Evolutionary conservation across 2,329 filamentous ascomycete species (phyloP).

Genomic region (Remersonia thermophila): DNA sequence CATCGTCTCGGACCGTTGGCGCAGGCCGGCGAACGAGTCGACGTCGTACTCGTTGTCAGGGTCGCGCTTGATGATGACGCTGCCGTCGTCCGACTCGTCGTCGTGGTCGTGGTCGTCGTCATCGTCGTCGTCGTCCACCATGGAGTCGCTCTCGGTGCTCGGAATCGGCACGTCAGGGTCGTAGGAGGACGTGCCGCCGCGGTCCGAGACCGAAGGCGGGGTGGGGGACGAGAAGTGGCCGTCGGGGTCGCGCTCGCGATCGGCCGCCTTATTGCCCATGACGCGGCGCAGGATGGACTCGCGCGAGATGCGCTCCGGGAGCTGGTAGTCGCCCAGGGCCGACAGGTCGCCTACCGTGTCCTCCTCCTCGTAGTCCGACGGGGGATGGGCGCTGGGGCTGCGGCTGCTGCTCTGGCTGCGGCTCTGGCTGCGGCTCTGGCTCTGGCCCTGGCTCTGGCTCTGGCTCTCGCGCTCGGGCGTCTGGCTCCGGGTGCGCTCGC

Average conservation of each 20-base stretch:
- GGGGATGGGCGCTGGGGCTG: slow-evolving; percentile 20
- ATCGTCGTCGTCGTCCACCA: slow-evolving; percentile 40
- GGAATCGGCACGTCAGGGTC: slow-evolving; percentile 88
- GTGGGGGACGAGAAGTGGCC: slow-evolving; percentile 52
- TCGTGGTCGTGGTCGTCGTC: slow-evolving; percentile 28
- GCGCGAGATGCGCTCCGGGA: slow-evolving; percentile 71
- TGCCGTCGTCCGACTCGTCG: slow-evolving; percentile 36
- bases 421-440: slow-evolving; percentile 22
- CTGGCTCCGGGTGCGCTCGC: slow-evolving; percentile 33
- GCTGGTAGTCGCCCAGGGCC: slow-evolving; percentile 48
- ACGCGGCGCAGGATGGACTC: slow-evolving; percentile 88
- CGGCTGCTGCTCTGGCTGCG: slow-evolving; percentile 29
- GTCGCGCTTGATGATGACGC: slow-evolving; percentile 56
- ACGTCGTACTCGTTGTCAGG: slow-evolving; percentile 48
- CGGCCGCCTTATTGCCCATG: slow-evolving; percentile 48
- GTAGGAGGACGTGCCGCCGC: slow-evolving; percentile 32
- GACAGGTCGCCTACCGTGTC: slow-evolving; percentile 49
- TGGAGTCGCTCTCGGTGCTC: slow-evolving; percentile 58
- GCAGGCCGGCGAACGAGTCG: slow-evolving; percentile 56
- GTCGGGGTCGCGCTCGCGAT: slow-evolving; percentile 46
- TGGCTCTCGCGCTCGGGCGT: slow-evolving; percentile 29
- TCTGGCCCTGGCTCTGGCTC: slow-evolving; percentile 30
- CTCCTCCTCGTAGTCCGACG: slow-evolving; percentile 41
- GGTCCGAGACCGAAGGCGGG: slow-evolving; percentile 46
- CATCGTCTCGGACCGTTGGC: slow-evolving; percentile 35